Base-by-base conservation (phyloP, 1,139 yeast species). In the Lodderomyces theae region DNA sequence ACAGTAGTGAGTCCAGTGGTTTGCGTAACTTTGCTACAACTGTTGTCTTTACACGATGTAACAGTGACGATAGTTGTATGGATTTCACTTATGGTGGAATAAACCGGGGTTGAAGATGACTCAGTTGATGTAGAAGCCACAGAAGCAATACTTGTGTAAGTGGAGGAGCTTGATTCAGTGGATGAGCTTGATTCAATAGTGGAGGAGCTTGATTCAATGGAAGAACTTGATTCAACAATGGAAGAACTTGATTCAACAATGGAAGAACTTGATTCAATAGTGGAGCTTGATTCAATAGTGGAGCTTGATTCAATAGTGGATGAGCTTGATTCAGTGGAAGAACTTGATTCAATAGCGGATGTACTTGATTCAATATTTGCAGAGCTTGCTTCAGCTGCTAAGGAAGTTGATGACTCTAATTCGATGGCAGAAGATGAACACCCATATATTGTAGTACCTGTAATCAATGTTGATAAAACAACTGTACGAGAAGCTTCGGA, bases 1-100 rank as follows among this genome's bases (percentile, higher is more conserved):
- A n/a, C 31, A 21, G 72, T 65, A 44, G 64, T 52, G 26, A 50
- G 45, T 38, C 56, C 50, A 35, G 57, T 52, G 35, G 64, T 57
- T 8, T 26, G 30, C 13, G 25, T 19, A 18, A 31, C 24, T 15
- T 19, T n/a, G 12, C 25, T 19, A 31, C 34, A 31, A 11, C 24
- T 16, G 19, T 31, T 31, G 11, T 31, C 34, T 18, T 19, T 8
- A 19, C 34, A 31, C 11, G 34, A 31, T 3, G 34, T 31, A 19
- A 31, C n/a, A 5, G 34, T 31, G 15, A 31, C 9, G 11, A 18
- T 19, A 4, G 34, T 31, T 5, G 34, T 31, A n/a, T 31, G n/a
- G 5, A 31, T 19, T 5, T 41, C 60, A 63, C 17, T 26, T 3
- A 4, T 26, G 4, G 30, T 6, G 37, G 25, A 11, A 35, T 25